Evolutionary conservation across 176 grass and related monocot species (phyloP).

Genomic region (Phoenix dactylifera): DNA sequence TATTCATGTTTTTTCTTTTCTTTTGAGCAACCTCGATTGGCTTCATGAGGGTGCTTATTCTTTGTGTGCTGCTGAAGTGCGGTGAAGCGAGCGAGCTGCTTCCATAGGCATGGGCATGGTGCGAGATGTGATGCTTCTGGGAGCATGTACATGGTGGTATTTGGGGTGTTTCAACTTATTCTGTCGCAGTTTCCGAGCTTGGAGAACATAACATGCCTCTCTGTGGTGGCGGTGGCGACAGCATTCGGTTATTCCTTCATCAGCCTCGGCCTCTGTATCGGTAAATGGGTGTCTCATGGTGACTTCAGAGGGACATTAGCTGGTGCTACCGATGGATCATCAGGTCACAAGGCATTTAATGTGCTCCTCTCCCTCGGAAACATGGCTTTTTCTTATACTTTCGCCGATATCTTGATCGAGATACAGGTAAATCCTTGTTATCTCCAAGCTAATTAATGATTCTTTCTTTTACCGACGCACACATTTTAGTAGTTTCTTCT

Average conservation of each 20-base stretch:
- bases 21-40: too few relatives aligned
- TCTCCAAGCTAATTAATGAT: too few relatives aligned
- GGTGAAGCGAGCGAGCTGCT: constrained; percentile 80
- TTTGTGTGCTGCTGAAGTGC: constrained; percentile 27
- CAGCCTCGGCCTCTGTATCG: constrained; percentile 78
- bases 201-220: constrained; percentile 97
- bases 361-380: constrained; percentile 84
- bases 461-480: too few relatives aligned
- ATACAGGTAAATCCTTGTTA: constrained; percentile 39
- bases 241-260: constrained; percentile 98
- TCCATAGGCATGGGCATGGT: constrained; percentile 46
- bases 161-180: constrained; percentile 69
- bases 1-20: too few relatives aligned
- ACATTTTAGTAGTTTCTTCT: too few relatives aligned
- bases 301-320: constrained; percentile 51
- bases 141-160: constrained; percentile 82
- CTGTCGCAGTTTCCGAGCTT: constrained; percentile 77
- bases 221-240: constrained; percentile 74
- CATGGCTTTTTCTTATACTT: constrained; percentile 93
- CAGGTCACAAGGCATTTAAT: constrained; percentile 58
- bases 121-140: constrained; percentile 42
- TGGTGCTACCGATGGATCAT: constrained; percentile 26
- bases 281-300: constrained; percentile 67
- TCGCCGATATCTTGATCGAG: constrained; percentile 91
- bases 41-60: too few relatives aligned